phyloP scores from a whole-genome alignment of 139 green algal genomes.

The Ettlia oleoabundans region DNA sequence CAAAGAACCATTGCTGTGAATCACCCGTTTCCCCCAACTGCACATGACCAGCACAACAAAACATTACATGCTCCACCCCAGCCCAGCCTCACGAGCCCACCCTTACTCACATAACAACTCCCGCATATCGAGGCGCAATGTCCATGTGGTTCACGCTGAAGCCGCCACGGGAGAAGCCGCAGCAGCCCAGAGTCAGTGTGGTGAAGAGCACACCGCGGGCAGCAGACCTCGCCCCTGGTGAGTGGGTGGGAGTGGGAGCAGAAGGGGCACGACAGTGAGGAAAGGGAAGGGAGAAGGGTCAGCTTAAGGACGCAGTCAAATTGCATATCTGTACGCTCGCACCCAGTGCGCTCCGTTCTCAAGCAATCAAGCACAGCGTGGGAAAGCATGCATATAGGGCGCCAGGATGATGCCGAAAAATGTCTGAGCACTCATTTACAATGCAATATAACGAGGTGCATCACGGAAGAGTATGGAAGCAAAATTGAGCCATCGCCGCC shows the following conservation, averaged over 20 bases:
- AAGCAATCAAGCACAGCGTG: too few species aligned
- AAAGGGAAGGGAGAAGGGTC: background rate
- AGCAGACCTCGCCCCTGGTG: conserved; percentile 35
- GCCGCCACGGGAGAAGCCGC: conserved; percentile 85
- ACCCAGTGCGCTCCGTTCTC: too few species aligned
- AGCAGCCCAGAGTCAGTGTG: conserved; percentile 54
- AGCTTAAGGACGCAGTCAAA: too few species aligned
- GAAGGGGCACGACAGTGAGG: background rate
- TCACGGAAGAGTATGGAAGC: too few species aligned
- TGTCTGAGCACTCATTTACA: too few species aligned
- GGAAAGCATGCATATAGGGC: too few species aligned
- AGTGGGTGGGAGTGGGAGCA: background rate
- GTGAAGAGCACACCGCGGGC: conserved; percentile 49
- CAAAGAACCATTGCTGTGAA: background rate
- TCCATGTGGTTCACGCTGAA: conserved; percentile 98
- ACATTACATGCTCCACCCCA: too few species aligned
- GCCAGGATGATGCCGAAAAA: too few species aligned
- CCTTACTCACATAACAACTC: conserved; percentile 87
- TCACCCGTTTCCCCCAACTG: background rate
- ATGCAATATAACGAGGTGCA: too few species aligned
- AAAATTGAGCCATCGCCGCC: too few species aligned
- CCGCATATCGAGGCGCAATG: conserved; percentile 94
- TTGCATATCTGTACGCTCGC: too few species aligned
- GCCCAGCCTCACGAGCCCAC: background rate
- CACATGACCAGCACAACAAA: too few species aligned